These are phyloP conservation scores for Ophiostoma fasciatum DNA, from an alignment of 2,329 filamentous ascomycete species.

Conservation along the genomic window DNA sequence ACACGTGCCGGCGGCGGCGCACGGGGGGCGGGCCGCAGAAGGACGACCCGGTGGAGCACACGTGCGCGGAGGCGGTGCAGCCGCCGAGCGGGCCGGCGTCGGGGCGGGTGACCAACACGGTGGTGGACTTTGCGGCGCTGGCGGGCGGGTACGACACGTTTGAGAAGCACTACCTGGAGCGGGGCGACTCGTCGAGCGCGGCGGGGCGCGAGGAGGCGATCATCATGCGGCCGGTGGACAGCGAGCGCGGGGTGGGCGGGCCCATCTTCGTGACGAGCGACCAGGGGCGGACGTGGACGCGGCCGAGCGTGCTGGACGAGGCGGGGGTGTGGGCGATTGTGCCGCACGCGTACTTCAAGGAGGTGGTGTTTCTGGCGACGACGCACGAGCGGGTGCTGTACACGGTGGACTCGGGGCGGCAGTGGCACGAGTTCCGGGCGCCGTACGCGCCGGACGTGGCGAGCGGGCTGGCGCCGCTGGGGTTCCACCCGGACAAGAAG, in stretches of 20 bases:
- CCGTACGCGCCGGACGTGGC: conserved; percentile 35
- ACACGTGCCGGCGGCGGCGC: conserved; percentile 55
- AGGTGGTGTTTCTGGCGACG: conserved; percentile 78
- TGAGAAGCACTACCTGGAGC: conserved; percentile 63
- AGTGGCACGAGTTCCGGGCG: conserved; percentile 58
- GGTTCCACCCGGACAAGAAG: conserved; percentile 72
- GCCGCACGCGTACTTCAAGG: conserved; percentile 67
- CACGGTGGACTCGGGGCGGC: conserved; percentile 63
- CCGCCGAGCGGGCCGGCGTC: conserved; percentile 38
- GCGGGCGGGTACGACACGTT: conserved; percentile 32
- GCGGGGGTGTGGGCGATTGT: conserved; percentile 57
- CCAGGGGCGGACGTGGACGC: conserved; percentile 77
- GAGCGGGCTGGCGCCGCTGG: conserved; percentile 32
- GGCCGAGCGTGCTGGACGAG: conserved; percentile 44
- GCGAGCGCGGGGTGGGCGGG: conserved; percentile 34
- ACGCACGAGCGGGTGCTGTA: conserved; percentile 53
- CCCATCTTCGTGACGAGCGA: conserved; percentile 64
- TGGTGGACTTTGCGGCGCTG: conserved; percentile 42
- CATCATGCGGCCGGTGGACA: conserved; percentile 34
- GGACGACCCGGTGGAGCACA: conserved; percentile 57
- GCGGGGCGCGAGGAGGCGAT: conserved; percentile 54
- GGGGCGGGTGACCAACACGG: conserved; percentile 49
- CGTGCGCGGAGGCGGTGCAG: conserved; percentile 51
- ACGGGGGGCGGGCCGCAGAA: conserved; percentile 46
- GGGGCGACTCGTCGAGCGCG: conserved; percentile 44